These are phyloP conservation scores for Penicillium paxilli DNA, from an alignment of 495 filamentous ascomycete species.

Conservation along the genomic window DNA sequence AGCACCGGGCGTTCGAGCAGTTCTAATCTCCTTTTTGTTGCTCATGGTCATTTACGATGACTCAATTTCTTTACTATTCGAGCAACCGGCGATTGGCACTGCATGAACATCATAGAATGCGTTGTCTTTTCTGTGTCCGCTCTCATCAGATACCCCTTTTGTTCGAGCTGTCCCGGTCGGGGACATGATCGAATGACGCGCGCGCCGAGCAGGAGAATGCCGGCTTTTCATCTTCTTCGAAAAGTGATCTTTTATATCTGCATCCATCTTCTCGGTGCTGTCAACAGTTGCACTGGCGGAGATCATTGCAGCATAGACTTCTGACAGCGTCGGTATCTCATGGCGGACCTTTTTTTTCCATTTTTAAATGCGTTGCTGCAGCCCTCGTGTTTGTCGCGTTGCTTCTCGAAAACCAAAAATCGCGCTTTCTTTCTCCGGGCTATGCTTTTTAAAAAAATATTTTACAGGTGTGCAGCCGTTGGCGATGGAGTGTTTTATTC, in stretches of 20 bases:
- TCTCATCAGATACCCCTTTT: conserved; percentile 62
- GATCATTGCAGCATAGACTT: conserved; percentile 46
- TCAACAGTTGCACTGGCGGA: conserved; percentile 43
- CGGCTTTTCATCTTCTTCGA: conserved; percentile 38
- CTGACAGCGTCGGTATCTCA: conserved; percentile 53
- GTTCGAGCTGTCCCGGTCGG: conserved; percentile 41
- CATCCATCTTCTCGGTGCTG: conserved; percentile 46
- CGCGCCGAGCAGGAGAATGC: conserved; percentile 41
- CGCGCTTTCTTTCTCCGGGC: conserved; percentile 37
- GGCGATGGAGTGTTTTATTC: conserved; percentile 11
- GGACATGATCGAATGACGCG: conserved; percentile 44
- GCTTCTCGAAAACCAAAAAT: conserved; percentile 18
- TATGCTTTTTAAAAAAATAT: conserved; percentile 8
- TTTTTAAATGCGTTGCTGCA: conserved; percentile 35
- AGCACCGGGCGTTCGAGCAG: conserved; percentile 47
- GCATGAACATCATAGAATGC: conserved; percentile 79
- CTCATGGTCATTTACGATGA: conserved; percentile 33
- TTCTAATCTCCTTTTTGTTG: conserved; percentile 36
- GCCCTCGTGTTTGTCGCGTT: conserved; percentile 17
- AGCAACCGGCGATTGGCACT: conserved; percentile 51
- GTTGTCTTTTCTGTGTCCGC: conserved; percentile 62
- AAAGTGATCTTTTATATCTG: conserved; percentile 47
- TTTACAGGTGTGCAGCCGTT: conserved; percentile 23
- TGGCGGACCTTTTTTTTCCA: conserved; percentile 41
- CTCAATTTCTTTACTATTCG: conserved; percentile 23